Conservation (phyloP, 176 grass and related monocot species). For the Musa itinerans region DNA sequence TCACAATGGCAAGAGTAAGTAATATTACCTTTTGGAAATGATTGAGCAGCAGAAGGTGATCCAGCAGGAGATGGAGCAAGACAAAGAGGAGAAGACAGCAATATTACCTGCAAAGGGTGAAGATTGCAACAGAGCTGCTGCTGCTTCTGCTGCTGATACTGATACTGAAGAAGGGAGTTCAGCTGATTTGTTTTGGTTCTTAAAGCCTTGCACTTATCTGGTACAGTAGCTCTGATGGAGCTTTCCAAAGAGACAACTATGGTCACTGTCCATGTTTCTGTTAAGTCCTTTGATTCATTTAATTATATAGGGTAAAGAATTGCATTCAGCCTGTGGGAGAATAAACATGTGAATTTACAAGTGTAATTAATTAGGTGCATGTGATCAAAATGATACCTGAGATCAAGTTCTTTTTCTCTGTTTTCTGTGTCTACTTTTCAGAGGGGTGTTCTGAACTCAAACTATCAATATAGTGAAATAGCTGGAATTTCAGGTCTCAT, state of each 20-base stretch:
- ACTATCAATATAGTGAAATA: no score
- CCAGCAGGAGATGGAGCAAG: constrained; percentile 51
- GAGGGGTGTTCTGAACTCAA: no score
- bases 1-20: no score
- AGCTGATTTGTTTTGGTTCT: constrained; percentile 85
- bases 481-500: no score
- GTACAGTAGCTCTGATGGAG: constrained; percentile 34
- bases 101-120: constrained; percentile 50
- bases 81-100: constrained; percentile 43
- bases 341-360: neutral
- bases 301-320: neutral
- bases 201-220: constrained; percentile 85
- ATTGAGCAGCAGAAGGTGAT: constrained; percentile 48
- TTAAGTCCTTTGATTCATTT: neutral
- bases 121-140: constrained; percentile 24
- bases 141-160: constrained; percentile 22
- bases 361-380: no score
- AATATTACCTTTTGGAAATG: neutral
- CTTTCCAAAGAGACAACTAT: neutral
- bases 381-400: no score
- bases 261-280: neutral
- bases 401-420: no score
- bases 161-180: constrained; percentile 62
- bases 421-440: no score
- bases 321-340: neutral